Conservation (phyloP, 2,329 filamentous ascomycete genomes). For the Neospermospora avenae region DNA sequence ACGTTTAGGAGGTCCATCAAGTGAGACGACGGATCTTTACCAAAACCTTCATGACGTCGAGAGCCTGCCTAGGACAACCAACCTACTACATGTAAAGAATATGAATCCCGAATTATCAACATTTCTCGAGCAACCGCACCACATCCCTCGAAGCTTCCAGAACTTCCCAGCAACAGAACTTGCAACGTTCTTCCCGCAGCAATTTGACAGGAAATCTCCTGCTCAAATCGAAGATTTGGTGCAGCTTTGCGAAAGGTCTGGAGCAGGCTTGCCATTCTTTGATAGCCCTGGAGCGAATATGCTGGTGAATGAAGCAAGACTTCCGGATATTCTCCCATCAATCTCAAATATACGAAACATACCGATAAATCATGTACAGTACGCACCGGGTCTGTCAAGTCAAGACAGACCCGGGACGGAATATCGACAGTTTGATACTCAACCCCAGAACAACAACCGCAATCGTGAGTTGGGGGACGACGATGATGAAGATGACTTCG, state of each 20-base stretch:
- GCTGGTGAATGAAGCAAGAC: neutral
- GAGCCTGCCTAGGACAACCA: no score
- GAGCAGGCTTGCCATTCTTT: neutral
- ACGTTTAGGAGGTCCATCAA: neutral
- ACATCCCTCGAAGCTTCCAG: neutral
- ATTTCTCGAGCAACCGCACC: neutral
- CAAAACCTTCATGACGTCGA: neutral
- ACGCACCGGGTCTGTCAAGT: neutral
- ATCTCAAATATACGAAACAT: neutral
- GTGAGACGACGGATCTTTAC: no score
- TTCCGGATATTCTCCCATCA: neutral
- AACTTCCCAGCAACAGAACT: neutral
- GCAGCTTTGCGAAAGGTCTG: neutral
- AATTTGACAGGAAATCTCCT: no score
- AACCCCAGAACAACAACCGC: neutral
- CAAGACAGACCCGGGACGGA: neutral
- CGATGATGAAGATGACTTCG: neutral
- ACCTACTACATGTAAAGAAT: no score
- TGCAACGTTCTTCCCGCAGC: neutral
- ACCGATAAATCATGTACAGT: neutral
- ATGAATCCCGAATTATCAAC: neutral
- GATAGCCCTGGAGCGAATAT: neutral
- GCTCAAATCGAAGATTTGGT: neutral
- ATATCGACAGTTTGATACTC: neutral
- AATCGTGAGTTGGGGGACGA: neutral